Evolutionary conservation across 208 protist genomes (phyloP), one percentile per base, ranked within the genome.

Genomic region (Leishmania tarentolae): DNA sequence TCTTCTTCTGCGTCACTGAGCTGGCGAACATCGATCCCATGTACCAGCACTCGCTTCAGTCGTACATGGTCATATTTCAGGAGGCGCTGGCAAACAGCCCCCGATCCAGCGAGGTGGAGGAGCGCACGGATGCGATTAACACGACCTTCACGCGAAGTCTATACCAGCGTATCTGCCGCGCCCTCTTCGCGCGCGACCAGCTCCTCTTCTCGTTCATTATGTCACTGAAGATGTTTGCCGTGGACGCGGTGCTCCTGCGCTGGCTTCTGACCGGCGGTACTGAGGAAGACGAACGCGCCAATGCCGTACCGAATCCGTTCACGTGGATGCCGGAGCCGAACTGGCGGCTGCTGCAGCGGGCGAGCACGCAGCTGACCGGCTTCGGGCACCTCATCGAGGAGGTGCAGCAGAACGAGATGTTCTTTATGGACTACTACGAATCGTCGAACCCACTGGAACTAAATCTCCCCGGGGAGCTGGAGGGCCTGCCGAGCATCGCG

Each of bases 1-100:
- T 99, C 46, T 99, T 99, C 91, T 99, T 99, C 93, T 99, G 98
- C 87, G 97, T 99, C 35, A 97, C 98, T 37, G 98, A 99, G 88
- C 90, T 99, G 66, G 91, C 95, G 19, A 98, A 96, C 82, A 97
- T 99, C 77, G 98, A 99, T 81, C 97, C 97, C 47, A 99, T 99
- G 98, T 99, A 99, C 83, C 97, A 99, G 84, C 99, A 99, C 92
- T 99, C 98, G 53, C 91, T 99, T 35, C 93, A 94, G 81, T 98
- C 98, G 86, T 99, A 99, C 88, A 81, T 99, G 47, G 89, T 91
- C 53, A 95, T 99, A 44, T 99, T 99, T 84, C 91, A 96, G 79
- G 93, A 97, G 85, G 84, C 93, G n/a, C 89, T 98, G 17, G 86
- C 86, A 47, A 94, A 92, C 83, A 97, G 94, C 76, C 91, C 92